Percentiles rank a stretch among this genome's conserved stretches.
phyloP scores from a whole-genome alignment of 2,329 filamentous ascomycete species.

The Claviceps pusilla region DNA sequence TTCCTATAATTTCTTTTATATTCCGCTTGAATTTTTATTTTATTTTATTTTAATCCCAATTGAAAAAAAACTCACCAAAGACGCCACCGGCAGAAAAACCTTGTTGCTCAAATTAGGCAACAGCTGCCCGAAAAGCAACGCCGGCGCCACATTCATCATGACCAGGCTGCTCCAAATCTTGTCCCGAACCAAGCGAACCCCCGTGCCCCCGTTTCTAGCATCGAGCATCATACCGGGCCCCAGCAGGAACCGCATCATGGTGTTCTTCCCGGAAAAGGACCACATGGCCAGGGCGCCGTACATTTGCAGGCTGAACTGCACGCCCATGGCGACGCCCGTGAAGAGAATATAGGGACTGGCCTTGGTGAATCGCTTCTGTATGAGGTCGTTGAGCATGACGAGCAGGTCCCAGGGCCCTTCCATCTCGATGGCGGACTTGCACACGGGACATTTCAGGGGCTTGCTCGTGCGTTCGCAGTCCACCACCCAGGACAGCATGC shows the following conservation, averaged over 20 bases:
- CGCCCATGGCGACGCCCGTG: slow-evolving; percentile 36
- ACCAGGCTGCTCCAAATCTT: slow-evolving; percentile 20
- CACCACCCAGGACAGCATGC: slow-evolving; percentile 84
- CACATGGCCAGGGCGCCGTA: slow-evolving; percentile 38
- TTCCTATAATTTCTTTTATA: too few relatives aligned
- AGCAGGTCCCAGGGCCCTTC: slow-evolving; percentile 59
- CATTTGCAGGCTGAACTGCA: slow-evolving; percentile 35
- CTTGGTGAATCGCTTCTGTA: slow-evolving; percentile 41
- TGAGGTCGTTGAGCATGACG: slow-evolving; percentile 47
- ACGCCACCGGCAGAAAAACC: slow-evolving; percentile 26
- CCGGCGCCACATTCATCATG: slow-evolving; percentile 31
- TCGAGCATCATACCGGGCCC: slow-evolving; percentile 18
- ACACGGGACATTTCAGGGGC: slow-evolving; percentile 72
- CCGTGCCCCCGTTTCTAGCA: slow-evolving; percentile 10
- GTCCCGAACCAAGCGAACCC: slow-evolving; percentile 13
- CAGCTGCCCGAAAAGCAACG: slow-evolving; percentile 28
- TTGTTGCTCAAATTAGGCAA: slow-evolving; percentile 28
- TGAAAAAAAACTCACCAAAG: slow-evolving; percentile 20
- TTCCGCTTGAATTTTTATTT: too few relatives aligned
- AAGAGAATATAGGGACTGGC: slow-evolving; percentile 49
- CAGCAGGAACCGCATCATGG: slow-evolving; percentile 27
- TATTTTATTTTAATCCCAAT: too few relatives aligned
- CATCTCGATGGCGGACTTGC: slow-evolving; percentile 66
- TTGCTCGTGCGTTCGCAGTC: slow-evolving; percentile 58
- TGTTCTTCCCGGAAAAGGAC: slow-evolving; percentile 36